Evolutionary conservation across 2,329 filamentous ascomycete species (phyloP), one percentile per base, ranked within the genome.

Genomic region (Phoma herbarum): DNA sequence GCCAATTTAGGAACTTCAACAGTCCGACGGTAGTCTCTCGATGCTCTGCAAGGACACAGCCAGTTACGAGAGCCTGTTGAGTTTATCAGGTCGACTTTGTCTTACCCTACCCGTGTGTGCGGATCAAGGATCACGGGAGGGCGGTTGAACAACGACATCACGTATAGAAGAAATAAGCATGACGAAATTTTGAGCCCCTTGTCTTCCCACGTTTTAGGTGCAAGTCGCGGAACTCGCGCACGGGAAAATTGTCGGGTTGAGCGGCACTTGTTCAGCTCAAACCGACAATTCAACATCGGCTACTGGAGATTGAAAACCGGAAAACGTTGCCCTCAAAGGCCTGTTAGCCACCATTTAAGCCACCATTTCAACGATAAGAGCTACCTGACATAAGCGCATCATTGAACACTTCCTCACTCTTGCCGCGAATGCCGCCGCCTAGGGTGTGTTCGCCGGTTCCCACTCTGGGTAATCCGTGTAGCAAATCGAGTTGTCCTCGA

Each of bases 391-490:
- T 37, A 8, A 37, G 7, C n/a, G 33, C n/a, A 37, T 37, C 33
- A 37, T 37, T n/a, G 9, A 18, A 3, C 2, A 20, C 6, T 10
- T n/a, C 33, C 29, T 20, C 43, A 46, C 18, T 18, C n/a, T 48
- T 25, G 2, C 10, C 14, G 5, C n/a, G 14, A 22, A 6, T 11
- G 16, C 10, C 11, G 4, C 10, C 11, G 6, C 39, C 18, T 33
- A 61, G 3, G 58, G 58, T 29, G 58, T 52, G 7, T 22, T 41
- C 9, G 48, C 44, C 18, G 50, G 18, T 20, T 60, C 37, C 52
- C 53, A 60, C 16, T 39, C 12, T 0, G 53, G 58, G 11, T 71
- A 70, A 51, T 70, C 66, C 2, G 66, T 70, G 45, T 65, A 70
- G 8, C 66, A 59, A 20, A 52, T 59, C 11, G 41, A 25, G 26